Evolutionary conservation across 352 stramenopile species (phyloP).

Genomic region (Nothophytophthora sp.): DNA sequence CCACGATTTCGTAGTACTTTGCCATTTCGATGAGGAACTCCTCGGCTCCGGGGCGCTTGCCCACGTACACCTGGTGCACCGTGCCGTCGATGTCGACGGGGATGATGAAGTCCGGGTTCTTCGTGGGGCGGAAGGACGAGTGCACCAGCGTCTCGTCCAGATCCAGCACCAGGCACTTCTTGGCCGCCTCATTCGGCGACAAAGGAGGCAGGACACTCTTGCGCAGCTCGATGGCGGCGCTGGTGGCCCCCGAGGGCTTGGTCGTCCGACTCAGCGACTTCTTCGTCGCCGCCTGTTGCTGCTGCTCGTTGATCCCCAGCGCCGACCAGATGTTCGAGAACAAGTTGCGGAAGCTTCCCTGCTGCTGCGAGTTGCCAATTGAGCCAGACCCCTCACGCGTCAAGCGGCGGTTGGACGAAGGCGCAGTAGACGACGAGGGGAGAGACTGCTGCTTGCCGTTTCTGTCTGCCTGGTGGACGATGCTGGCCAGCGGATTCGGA

Average conservation of each 20-base stretch:
- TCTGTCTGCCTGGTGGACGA: slow-evolving; percentile 72
- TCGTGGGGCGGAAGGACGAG: slow-evolving; percentile 94
- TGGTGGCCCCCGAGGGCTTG: slow-evolving; percentile 18
- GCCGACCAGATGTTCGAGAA: slow-evolving; percentile 74
- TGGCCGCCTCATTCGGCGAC: slow-evolving; percentile 53
- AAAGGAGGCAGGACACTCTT: slow-evolving; percentile 58
- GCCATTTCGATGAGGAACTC: slow-evolving; percentile 96
- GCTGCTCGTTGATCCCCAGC: slow-evolving; percentile 63
- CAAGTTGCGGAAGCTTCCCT: slow-evolving; percentile 62
- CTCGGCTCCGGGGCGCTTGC: slow-evolving; percentile 93
- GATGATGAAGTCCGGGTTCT: slow-evolving; percentile 96
- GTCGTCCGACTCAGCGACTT: slow-evolving; percentile 24
- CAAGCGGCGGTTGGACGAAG: slow-evolving; percentile 14
- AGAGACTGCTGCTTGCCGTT: slow-evolving; percentile 56
- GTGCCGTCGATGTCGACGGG: slow-evolving; percentile 95
- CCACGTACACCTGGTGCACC: slow-evolving; percentile 89
- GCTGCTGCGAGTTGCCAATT: slow-evolving; percentile 17
- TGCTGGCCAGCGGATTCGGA: slow-evolving; percentile 49
- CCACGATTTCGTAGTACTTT: slow-evolving; percentile 97
- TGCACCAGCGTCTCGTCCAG: slow-evolving; percentile 99
- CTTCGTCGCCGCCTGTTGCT: slow-evolving; percentile 37
- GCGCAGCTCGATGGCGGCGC: slow-evolving; percentile 49
- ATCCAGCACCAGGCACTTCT: slow-evolving; percentile 94
- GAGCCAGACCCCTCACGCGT: slow-evolving; percentile 24
- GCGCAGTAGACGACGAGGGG: slow-evolving; percentile 5